Percentiles rank a stretch among this genome's conserved stretches.
Evolutionary conservation across 495 filamentous ascomycete species (phyloP).

Genomic region (Saxophila tyrrhenica): DNA sequence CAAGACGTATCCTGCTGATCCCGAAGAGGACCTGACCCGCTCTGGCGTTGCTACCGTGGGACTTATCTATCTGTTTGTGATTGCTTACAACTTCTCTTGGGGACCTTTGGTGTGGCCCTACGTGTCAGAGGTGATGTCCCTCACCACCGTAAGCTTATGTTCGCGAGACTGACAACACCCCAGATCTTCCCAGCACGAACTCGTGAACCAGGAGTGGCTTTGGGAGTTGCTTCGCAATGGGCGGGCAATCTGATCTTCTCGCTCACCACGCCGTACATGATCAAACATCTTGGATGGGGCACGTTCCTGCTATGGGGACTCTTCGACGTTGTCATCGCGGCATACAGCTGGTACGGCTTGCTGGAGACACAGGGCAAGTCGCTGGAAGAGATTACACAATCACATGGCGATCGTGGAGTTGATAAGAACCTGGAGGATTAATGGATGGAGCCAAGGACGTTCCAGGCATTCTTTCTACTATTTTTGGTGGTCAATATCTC

Average conservation of each 20-base stretch:
- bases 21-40: slow-evolving; percentile 5
- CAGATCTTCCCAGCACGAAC: slow-evolving; percentile 67
- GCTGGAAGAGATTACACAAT: slow-evolving; percentile 19
- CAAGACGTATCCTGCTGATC: slow-evolving; percentile 3
- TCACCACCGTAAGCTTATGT: too few relatives aligned
- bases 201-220: slow-evolving; percentile 56
- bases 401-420: not conserved
- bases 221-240: slow-evolving; percentile 56
- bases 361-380: slow-evolving; percentile 17
- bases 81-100: slow-evolving; percentile 5
- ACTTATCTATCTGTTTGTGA: slow-evolving; percentile 17
- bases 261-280: slow-evolving; percentile 30
- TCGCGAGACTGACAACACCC: slow-evolving; percentile 18
- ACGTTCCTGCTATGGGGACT: slow-evolving; percentile 34
- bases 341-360: slow-evolving; percentile 13
- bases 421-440: not conserved
- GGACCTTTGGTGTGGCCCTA: slow-evolving; percentile 46
- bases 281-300: slow-evolving; percentile 33
- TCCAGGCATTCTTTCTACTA: too few relatives aligned
- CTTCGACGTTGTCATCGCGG: slow-evolving; percentile 17
- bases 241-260: slow-evolving; percentile 62
- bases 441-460: too few relatives aligned
- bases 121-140: slow-evolving; percentile 24
- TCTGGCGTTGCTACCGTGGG: slow-evolving; percentile 20
- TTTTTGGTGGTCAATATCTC: too few relatives aligned